Percentiles rank a stretch among this genome's conserved stretches.
Evolutionary conservation across 1,284 basidiomycete species (phyloP).

Genomic region (Malassezia cuniculi): DNA sequence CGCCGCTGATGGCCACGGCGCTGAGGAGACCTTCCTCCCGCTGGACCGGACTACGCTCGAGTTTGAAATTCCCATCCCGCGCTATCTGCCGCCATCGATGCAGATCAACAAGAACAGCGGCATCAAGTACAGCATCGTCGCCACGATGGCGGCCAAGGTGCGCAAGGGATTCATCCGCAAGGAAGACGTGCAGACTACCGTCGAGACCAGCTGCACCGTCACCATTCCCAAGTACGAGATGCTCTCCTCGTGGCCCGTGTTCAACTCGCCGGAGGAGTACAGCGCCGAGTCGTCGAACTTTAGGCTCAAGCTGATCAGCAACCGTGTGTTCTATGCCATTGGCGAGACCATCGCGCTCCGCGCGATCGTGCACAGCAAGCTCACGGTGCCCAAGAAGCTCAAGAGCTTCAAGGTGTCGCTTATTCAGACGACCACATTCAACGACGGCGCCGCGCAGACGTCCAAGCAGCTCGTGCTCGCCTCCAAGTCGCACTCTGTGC

Average conservation of each 20-base stretch:
- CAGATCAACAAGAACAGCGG: slow-evolving; percentile 36
- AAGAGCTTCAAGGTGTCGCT: slow-evolving; percentile 29
- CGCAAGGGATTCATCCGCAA: slow-evolving; percentile 28
- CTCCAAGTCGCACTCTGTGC: slow-evolving; percentile 26
- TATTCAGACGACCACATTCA: slow-evolving; percentile 37
- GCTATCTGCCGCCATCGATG: slow-evolving; percentile 35
- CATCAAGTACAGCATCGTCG: slow-evolving; percentile 39
- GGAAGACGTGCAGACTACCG: not conserved
- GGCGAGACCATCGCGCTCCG: slow-evolving; percentile 30
- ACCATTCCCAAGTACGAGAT: slow-evolving; percentile 43
- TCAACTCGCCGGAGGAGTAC: slow-evolving; percentile 27
- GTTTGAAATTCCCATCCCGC: slow-evolving; percentile 33
- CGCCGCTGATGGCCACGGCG: slow-evolving; percentile 16
- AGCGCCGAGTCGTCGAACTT: slow-evolving; percentile 22
- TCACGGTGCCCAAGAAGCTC: slow-evolving; percentile 29
- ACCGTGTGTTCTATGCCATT: slow-evolving; percentile 29
- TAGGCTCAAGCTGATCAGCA: slow-evolving; percentile 24
- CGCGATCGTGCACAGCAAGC: slow-evolving; percentile 25
- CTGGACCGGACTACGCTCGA: slow-evolving; percentile 10
- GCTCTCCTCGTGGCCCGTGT: slow-evolving; percentile 40
- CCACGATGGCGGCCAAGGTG: slow-evolving; percentile 30
- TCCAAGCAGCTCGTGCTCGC: slow-evolving; percentile 21
- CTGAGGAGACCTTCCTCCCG: slow-evolving; percentile 14
- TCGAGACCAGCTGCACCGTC: slow-evolving; percentile 27
- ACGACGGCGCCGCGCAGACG: slow-evolving; percentile 17